Conservation (phyloP, 1,284 basidiomycete species). For the Lentinus polychrous region DNA sequence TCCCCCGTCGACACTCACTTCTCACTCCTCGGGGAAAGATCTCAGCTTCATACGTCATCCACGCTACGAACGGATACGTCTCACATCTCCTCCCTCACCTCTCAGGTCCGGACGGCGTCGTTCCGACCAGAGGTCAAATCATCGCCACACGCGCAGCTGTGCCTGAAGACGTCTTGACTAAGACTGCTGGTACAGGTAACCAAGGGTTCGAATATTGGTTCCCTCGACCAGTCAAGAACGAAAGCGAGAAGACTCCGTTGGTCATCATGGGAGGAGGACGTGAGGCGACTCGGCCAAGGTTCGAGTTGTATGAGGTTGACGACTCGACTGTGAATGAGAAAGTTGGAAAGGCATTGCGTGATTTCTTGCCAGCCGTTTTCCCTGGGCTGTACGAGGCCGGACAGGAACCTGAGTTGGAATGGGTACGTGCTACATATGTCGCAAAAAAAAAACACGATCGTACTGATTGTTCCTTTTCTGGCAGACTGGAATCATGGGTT, state of each 20-base stretch:
- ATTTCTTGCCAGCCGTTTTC: constrained; percentile 56
- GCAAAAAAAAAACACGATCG: neutral
- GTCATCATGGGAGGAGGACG: constrained; percentile 73
- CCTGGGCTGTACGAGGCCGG: constrained; percentile 43
- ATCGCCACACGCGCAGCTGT: constrained; percentile 53
- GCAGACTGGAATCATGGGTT: constrained; percentile 82
- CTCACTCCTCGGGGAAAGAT: constrained; percentile 56
- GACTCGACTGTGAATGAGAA: constrained; percentile 47
- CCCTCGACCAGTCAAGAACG: constrained; percentile 44
- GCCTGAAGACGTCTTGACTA: constrained; percentile 25
- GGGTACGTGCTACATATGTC: constrained; percentile 38
- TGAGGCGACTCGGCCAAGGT: constrained; percentile 33
- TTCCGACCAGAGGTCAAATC: constrained; percentile 72
- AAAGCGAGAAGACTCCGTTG: constrained; percentile 34
- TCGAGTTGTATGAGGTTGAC: constrained; percentile 53
- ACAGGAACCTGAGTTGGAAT: constrained; percentile 62
- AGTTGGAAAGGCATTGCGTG: constrained; percentile 44
- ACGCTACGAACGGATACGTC: constrained; percentile 78
- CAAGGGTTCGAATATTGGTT: constrained; percentile 75
- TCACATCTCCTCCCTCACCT: constrained; percentile 60
- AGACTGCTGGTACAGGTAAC: constrained; percentile 26
- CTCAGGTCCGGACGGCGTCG: constrained; percentile 45
- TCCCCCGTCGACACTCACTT: constrained; percentile 40
- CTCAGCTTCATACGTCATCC: constrained; percentile 55
- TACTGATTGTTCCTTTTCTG: constrained; percentile 5